Percentiles rank a stretch among this genome's conserved stretches.
Conservation (phyloP, 140 eudicot species). For the Oenanthe javanica region DNA sequence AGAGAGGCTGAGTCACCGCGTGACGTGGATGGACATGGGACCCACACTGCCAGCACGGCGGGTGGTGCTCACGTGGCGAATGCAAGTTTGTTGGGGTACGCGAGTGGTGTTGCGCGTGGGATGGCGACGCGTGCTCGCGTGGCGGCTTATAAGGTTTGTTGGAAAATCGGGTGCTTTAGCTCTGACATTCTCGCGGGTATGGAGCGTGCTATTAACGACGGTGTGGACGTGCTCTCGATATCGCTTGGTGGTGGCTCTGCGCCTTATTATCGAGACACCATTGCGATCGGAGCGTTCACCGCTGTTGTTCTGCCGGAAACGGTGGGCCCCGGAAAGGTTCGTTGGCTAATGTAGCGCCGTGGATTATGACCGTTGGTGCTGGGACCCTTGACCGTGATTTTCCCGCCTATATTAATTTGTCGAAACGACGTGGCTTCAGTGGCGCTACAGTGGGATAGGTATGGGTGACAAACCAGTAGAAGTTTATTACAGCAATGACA, state of each 20-base stretch:
- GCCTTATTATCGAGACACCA: slow-evolving; percentile 57
- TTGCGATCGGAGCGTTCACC: slow-evolving; percentile 73
- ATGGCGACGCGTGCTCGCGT: slow-evolving; percentile 76
- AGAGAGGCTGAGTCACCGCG: slow-evolving; percentile 61
- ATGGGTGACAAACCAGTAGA: slow-evolving; percentile 52
- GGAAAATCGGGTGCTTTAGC: slow-evolving; percentile 67
- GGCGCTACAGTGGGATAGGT: slow-evolving; percentile 83
- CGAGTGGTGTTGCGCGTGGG: slow-evolving; percentile 81
- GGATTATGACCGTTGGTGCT: slow-evolving; percentile 96
- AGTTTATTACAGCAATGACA: slow-evolving; percentile 38
- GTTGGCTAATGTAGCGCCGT: slow-evolving; percentile 72
- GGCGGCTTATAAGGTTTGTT: slow-evolving; percentile 68
- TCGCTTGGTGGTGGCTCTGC: slow-evolving; percentile 79
- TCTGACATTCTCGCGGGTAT: slow-evolving; percentile 85
- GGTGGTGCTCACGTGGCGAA: slow-evolving; percentile 53
- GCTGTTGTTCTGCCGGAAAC: slow-evolving; percentile 90
- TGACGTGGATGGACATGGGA: slow-evolving; percentile 89
- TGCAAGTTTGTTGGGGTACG: slow-evolving; percentile 75
- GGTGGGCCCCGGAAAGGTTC: slow-evolving; percentile 61
- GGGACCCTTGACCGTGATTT: slow-evolving; percentile 86
- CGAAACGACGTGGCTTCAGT: slow-evolving; percentile 30
- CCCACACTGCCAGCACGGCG: slow-evolving; percentile 87
- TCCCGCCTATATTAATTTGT: slow-evolving; percentile 57
- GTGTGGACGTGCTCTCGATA: slow-evolving; percentile 72
- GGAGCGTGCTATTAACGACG: slow-evolving; percentile 69